Percentiles rank a stretch among this genome's conserved stretches.
Evolutionary conservation across 495 filamentous ascomycete genomes (phyloP).

Genomic region (Platismatia glauca): DNA sequence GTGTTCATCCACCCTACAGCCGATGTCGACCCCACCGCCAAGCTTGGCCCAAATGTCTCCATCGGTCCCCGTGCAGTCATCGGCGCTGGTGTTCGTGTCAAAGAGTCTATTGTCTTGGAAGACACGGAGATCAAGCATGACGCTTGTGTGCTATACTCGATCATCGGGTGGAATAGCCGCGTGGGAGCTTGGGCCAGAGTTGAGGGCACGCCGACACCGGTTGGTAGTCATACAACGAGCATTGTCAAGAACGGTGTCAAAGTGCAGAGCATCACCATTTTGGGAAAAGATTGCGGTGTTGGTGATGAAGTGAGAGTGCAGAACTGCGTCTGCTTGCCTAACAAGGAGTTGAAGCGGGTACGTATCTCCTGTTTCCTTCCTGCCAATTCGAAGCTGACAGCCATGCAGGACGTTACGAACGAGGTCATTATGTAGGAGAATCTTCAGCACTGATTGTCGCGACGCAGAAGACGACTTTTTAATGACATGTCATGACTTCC

Average conservation of each 20-base stretch:
- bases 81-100: constrained; percentile 82
- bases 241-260: constrained; percentile 96
- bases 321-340: constrained; percentile 96
- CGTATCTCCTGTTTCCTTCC: constrained; percentile 29
- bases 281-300: constrained; percentile 93
- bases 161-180: constrained; percentile 94
- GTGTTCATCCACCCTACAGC: constrained; percentile 98
- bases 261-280: constrained; percentile 96
- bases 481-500: neutral
- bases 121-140: constrained; percentile 96
- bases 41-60: constrained; percentile 93
- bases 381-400: neutral
- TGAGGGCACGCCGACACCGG: constrained; percentile 87
- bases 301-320: constrained; percentile 94
- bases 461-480: neutral
- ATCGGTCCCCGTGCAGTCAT: constrained; percentile 80
- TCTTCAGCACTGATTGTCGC: neutral
- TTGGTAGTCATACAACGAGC: constrained; percentile 83
- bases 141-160: constrained; percentile 90
- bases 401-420: constrained; percentile 72
- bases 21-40: constrained; percentile 84
- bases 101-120: constrained; percentile 93
- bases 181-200: constrained; percentile 97
- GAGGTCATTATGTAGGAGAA: constrained; percentile 86
- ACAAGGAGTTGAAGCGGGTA: constrained; percentile 97